Evolutionary conservation across 441 rosid genomes (phyloP), one percentile per base, ranked within the genome.

Genomic region (Syzygium syzygioides): DNA sequence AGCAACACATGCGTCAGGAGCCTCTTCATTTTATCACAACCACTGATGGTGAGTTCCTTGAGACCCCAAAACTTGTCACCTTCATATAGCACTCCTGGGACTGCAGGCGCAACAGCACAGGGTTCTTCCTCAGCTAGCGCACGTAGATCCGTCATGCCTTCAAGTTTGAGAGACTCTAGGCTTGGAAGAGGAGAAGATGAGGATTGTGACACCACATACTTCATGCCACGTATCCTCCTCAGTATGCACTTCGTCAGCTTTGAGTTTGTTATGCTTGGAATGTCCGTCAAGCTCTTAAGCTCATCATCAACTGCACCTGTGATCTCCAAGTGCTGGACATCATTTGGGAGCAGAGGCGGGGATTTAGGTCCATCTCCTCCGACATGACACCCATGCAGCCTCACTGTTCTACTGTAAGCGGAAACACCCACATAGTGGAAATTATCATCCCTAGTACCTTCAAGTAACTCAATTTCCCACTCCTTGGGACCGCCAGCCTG

Each of bases 351-450:
- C 62, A 25, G 2, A 28, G 2, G 3, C 14, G 62, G 14, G n/a
- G 6, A 0, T 25, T 57, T 57, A 57, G 14, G 62, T 57, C 62
- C 62, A 57, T 57, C n/a, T 25, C 14, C n/a, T 57, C 14, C 0
- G 14, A 57, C 14, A 57, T 5, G 5, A 57, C n/a, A 25, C 30
- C 14, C 14, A 59, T 2, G 7, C 4, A 26, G 64, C 64, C 64
- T 26, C 64, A 59, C 64, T 26, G 28, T 59, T 57, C 62, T 57
- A 57, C 62, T 57, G n/a, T 0, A 10, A 4, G 0, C 25, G n/a
- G n/a, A 6, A 25, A 9, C 6, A 23, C 0, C n/a, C 28, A 0
- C 1, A 25, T 0, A 0, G 2, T 0, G 23, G 23, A 0, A 0
- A 57, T 0, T 1, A 57, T 0, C 0, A 57, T 12, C 0, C n/a